phyloP scores from a whole-genome alignment of 768 basidiomycete species.

The Calocera viscosa region DNA sequence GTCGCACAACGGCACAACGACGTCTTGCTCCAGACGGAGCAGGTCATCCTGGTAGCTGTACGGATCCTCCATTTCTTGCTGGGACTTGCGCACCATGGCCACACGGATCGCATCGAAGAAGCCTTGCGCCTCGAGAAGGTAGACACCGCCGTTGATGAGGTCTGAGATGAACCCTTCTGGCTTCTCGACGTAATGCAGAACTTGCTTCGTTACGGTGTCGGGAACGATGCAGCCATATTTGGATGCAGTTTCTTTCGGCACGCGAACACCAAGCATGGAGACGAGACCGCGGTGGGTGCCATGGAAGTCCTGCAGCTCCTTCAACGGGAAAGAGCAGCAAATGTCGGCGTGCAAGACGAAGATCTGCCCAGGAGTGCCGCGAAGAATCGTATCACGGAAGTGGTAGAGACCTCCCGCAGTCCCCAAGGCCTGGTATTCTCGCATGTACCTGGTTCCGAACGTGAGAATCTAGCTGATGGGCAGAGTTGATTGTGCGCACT shows the following conservation, averaged over 20 bases:
- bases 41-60: slow-evolving; percentile 29
- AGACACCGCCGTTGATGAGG: slow-evolving; percentile 32
- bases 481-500: slow-evolving; percentile 12
- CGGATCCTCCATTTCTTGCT: slow-evolving; percentile 25
- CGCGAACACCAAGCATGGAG: slow-evolving; percentile 31
- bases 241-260: slow-evolving; percentile 29
- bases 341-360: slow-evolving; percentile 37
- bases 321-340: slow-evolving; percentile 30
- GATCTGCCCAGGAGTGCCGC: slow-evolving; percentile 28
- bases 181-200: slow-evolving; percentile 34
- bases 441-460: slow-evolving; percentile 26
- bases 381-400: slow-evolving; percentile 31
- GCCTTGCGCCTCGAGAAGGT: slow-evolving; percentile 30
- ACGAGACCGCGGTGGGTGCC: slow-evolving; percentile 31
- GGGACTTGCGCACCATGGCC: slow-evolving; percentile 32
- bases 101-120: slow-evolving; percentile 33
- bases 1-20: slow-evolving; percentile 32
- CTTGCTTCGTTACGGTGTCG: slow-evolving; percentile 26
- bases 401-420: slow-evolving; percentile 28
- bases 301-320: slow-evolving; percentile 28
- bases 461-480: not conserved
- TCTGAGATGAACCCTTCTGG: slow-evolving; percentile 33
- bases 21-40: slow-evolving; percentile 34
- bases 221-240: slow-evolving; percentile 34
- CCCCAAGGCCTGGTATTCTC: slow-evolving; percentile 32